Percentiles rank a stretch among this genome's conserved stretches.
These are phyloP conservation scores for Senna tora DNA, from an alignment of 306 rosid species.

Conservation along the genomic window DNA sequence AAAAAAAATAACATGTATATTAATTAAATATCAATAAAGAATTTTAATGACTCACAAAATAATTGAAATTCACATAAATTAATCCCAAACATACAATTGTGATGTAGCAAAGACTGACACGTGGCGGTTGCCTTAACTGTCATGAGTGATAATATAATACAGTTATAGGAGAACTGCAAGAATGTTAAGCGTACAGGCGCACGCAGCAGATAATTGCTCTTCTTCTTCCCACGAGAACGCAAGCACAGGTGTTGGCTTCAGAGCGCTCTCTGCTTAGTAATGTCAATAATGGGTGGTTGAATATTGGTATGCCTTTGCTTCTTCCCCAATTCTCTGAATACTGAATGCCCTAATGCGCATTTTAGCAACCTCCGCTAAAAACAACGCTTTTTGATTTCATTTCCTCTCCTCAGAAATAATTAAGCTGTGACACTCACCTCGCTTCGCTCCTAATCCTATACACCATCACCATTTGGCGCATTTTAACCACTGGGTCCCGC, in stretches of 20 bases:
- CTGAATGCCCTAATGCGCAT: not conserved
- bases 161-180: not conserved
- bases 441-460: not conserved
- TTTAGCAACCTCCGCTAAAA: not conserved
- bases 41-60: no score
- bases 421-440: not conserved
- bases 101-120: not conserved
- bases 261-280: not conserved
- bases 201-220: not conserved
- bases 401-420: not conserved
- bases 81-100: no score
- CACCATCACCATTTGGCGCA: not conserved
- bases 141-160: not conserved
- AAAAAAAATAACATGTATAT: no score
- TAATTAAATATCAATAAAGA: no score
- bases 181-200: not conserved
- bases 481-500: not conserved
- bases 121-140: not conserved
- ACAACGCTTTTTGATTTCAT: not conserved
- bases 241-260: conserved; percentile 12
- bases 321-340: not conserved
- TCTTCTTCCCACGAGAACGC: not conserved
- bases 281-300: not conserved
- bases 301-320: not conserved
- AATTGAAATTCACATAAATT: no score